Conservation (phyloP, 2,329 filamentous ascomycete genomes). For the Decorospora gaudefroyi region DNA sequence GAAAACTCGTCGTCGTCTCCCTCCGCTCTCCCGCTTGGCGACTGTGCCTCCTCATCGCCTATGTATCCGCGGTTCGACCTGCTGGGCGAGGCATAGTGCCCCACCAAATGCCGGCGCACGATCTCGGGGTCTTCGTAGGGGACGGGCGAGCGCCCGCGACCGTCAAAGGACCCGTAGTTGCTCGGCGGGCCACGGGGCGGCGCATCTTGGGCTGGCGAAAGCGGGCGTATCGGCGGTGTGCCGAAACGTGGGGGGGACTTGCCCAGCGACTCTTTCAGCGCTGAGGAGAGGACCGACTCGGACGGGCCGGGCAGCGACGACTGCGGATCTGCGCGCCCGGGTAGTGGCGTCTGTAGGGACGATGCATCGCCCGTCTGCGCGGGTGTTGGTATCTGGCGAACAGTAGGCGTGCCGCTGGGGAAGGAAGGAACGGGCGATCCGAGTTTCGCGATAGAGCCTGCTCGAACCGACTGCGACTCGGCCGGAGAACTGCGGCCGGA, state of each 20-base stretch:
- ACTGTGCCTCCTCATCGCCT: slow-evolving; percentile 34
- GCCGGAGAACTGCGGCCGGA: slow-evolving; percentile 37
- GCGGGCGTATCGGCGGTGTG: slow-evolving; percentile 57
- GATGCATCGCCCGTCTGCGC: slow-evolving; percentile 52
- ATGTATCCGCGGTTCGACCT: slow-evolving; percentile 35
- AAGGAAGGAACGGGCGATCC: slow-evolving; percentile 60
- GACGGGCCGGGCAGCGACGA: slow-evolving; percentile 74
- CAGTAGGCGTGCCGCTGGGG: slow-evolving; percentile 52
- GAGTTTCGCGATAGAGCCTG: slow-evolving; percentile 59
- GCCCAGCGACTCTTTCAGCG: slow-evolving; percentile 75
- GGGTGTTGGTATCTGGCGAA: slow-evolving; percentile 57
- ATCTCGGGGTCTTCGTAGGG: slow-evolving; percentile 89
- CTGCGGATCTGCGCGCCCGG: slow-evolving; percentile 60
- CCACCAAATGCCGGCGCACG: slow-evolving; percentile 83
- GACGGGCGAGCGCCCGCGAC: slow-evolving; percentile 60
- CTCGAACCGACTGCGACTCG: slow-evolving; percentile 52
- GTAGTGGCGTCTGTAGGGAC: slow-evolving; percentile 63
- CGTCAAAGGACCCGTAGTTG: slow-evolving; percentile 86
- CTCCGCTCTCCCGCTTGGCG: slow-evolving; percentile 51
- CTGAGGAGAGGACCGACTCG: slow-evolving; percentile 84
- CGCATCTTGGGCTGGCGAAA: slow-evolving; percentile 58
- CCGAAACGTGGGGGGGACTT: slow-evolving; percentile 71
- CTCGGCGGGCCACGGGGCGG: slow-evolving; percentile 63
- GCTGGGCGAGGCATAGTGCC: slow-evolving; percentile 46
- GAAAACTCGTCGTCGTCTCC: slow-evolving; percentile 76